A percentile compares a stretch with the other conserved stretches of the same genome.
phyloP scores from a whole-genome alignment of 2,329 filamentous ascomycete genomes.

The Lachnum nothofagi region DNA sequence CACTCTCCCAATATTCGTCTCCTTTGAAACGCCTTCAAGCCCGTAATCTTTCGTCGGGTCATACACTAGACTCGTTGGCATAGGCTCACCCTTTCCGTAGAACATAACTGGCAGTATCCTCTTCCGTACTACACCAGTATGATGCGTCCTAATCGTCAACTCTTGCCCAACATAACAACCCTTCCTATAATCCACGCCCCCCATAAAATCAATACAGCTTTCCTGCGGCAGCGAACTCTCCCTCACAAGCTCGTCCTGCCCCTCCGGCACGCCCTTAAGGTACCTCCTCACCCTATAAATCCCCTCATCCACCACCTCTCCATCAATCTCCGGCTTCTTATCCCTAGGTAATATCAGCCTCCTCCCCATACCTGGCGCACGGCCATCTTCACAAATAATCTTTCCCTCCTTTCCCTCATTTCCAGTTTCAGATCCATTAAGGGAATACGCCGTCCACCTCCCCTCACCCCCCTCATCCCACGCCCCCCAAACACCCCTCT shows the following conservation, averaged over 20 bases:
- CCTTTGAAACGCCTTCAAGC: slow-evolving; percentile 29
- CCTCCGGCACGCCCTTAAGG: slow-evolving; percentile 76
- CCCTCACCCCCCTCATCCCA: slow-evolving; percentile 46
- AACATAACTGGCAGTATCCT: slow-evolving; percentile 76
- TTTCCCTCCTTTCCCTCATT: slow-evolving; percentile 11
- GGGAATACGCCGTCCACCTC: too few relatives aligned
- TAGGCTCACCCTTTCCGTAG: slow-evolving; percentile 47
- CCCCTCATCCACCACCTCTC: slow-evolving; percentile 46
- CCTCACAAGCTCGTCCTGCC: slow-evolving; percentile 68
- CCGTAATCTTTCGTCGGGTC: slow-evolving; percentile 32
- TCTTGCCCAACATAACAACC: slow-evolving; percentile 97
- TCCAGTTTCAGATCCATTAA: slow-evolving; percentile 3
- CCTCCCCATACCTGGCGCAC: slow-evolving; percentile 53
- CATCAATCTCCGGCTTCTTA: slow-evolving; percentile 28
- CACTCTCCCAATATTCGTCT: slow-evolving; percentile 46
- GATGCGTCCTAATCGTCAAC: slow-evolving; percentile 89
- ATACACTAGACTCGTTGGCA: slow-evolving; percentile 45
- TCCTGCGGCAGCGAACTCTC: slow-evolving; percentile 78
- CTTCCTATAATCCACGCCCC: slow-evolving; percentile 86
- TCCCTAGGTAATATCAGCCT: slow-evolving; percentile 41
- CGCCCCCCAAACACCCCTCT: slow-evolving; percentile 65
- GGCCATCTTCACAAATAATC: slow-evolving; percentile 40
- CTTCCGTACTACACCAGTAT: slow-evolving; percentile 90
- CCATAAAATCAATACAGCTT: slow-evolving; percentile 80
- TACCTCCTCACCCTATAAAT: slow-evolving; percentile 74